Conservation (phyloP, 306 rosid species). For the Glycyrrhiza uralensis region DNA sequence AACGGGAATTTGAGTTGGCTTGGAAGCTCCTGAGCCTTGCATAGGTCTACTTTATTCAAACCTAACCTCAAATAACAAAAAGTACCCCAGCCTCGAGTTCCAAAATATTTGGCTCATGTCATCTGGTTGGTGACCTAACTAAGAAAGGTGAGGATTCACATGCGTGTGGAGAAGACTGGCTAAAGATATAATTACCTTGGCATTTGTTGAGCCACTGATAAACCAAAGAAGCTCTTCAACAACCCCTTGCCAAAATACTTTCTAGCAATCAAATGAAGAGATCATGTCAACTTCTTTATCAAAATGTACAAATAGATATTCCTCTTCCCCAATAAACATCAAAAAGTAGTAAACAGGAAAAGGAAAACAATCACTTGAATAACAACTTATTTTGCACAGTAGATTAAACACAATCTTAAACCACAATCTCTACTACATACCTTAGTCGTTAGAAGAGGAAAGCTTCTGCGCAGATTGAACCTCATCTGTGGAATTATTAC, state of each 20-base stretch:
- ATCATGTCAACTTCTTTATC: slow-evolving; percentile 33
- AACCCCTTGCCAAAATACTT: slow-evolving; percentile 96
- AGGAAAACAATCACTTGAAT: neutral
- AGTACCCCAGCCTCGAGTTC: neutral
- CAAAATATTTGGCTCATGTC: neutral
- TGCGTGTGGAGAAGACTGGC: neutral
- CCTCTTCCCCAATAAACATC: slow-evolving; percentile 5
- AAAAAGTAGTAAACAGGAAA: neutral
- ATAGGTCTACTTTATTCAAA: slow-evolving; percentile 1
- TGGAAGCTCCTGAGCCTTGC: neutral
- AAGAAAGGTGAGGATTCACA: neutral
- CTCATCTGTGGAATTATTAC: slow-evolving; percentile 60
- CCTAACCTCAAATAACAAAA: neutral
- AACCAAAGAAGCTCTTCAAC: slow-evolving; percentile 99
- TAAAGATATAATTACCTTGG: slow-evolving; percentile 59
- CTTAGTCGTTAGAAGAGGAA: slow-evolving; percentile 97
- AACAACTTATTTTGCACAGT: neutral
- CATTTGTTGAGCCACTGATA: slow-evolving; percentile 94
- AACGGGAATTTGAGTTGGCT: neutral
- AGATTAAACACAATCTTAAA: slow-evolving; percentile 3
- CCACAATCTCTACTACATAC: slow-evolving; percentile 39
- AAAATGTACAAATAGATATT: slow-evolving; percentile 21
- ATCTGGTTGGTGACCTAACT: neutral
- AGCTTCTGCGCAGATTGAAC: slow-evolving; percentile 77
- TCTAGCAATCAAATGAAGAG: slow-evolving; percentile 54